A percentile compares a stretch with the other conserved stretches of the same genome.
Conservation (phyloP, 306 rosid species). For the Quercus robur region DNA sequence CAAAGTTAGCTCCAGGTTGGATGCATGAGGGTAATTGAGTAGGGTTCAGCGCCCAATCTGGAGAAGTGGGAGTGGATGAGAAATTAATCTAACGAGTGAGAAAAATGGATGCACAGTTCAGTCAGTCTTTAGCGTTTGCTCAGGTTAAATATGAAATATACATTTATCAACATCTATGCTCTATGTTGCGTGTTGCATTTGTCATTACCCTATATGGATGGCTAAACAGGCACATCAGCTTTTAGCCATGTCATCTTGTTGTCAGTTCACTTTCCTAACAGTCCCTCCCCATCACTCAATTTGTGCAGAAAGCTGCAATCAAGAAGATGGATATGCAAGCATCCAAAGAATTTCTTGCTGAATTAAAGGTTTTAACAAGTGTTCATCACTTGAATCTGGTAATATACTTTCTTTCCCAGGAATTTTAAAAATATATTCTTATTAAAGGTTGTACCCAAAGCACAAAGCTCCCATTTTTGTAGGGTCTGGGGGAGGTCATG, state of each 20-base stretch:
- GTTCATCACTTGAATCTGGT: constrained; percentile 96
- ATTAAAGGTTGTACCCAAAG: too few relatives aligned
- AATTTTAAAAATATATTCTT: background rate
- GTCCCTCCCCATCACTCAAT: constrained; percentile 10
- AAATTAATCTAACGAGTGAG: background rate
- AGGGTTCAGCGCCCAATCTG: background rate
- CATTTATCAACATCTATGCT: background rate
- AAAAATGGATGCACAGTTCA: background rate
- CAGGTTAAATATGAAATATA: background rate
- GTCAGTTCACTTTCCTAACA: constrained; percentile 19
- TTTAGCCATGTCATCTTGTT: constrained; percentile 7
- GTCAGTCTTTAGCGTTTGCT: background rate
- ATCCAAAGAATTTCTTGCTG: constrained; percentile 78
- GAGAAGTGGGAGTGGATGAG: background rate
- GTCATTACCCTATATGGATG: constrained; percentile 8
- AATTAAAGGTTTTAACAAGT: constrained; percentile 78
- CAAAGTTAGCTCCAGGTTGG: background rate
- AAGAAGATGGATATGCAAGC: constrained; percentile 95
- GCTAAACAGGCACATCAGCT: background rate
- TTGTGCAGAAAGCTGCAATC: constrained; percentile 74
- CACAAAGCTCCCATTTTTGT: too few relatives aligned
- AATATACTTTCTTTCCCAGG: constrained; percentile 19
- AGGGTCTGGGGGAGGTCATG: too few relatives aligned
- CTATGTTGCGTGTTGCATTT: background rate
- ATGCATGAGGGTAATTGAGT: background rate